Evolutionary conservation across 2,329 filamentous ascomycete species (phyloP).

Genomic region (Colletotrichum noveboracense): DNA sequence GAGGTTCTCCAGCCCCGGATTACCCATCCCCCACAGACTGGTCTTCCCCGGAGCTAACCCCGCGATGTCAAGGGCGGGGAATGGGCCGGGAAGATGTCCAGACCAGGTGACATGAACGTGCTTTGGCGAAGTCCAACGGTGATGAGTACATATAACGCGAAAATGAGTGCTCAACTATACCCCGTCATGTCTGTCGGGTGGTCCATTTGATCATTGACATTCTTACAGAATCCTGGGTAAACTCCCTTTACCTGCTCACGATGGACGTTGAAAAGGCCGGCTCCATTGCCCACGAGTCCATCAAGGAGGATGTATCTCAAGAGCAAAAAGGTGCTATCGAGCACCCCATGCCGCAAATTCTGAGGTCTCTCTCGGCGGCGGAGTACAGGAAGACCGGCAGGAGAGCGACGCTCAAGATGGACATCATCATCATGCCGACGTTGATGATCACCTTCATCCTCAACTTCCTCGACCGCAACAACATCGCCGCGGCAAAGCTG

Average conservation of each 20-base stretch:
- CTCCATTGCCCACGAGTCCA: not conserved
- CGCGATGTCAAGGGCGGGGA: not conserved
- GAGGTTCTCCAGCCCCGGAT: not conserved
- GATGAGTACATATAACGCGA: not conserved
- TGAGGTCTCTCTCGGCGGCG: constrained; percentile 8
- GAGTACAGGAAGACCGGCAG: constrained; percentile 21
- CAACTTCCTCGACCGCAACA: constrained; percentile 9
- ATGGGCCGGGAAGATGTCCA: not conserved
- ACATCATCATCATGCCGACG: constrained; percentile 4
- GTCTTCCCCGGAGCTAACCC: not conserved
- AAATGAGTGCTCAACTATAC: no score
- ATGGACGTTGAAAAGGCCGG: not conserved
- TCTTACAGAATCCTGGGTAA: not conserved
- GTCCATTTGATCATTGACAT: not conserved
- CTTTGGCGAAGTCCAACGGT: not conserved
- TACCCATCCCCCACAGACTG: not conserved
- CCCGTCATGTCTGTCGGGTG: not conserved
- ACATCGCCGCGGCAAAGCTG: constrained; percentile 17
- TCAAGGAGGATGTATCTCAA: not conserved
- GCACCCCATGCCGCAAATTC: not conserved
- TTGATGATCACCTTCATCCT: constrained; percentile 2
- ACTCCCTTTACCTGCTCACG: not conserved
- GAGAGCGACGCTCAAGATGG: not conserved
- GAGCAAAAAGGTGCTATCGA: not conserved
- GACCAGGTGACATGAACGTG: not conserved